Evolutionary conservation across 208 protist species (phyloP), one percentile per base, ranked within the genome.

Genomic region (Trypanosoma conorhini): DNA sequence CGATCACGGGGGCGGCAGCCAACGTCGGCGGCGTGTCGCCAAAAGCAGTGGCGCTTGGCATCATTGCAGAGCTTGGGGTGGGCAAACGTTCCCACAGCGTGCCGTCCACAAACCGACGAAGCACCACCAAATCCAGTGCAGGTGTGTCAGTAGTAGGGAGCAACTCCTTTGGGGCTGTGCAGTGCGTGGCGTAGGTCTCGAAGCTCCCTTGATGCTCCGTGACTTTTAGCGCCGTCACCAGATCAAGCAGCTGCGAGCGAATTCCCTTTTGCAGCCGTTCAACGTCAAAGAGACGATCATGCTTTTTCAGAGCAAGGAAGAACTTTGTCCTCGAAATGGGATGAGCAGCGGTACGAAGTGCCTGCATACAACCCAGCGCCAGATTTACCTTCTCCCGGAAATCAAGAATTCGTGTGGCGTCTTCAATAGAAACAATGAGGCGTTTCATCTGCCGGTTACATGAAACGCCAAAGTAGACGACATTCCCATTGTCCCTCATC

Each of bases 401-500:
- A 74, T 95, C 82, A 31, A 97, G 79, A 67, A 97, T 89, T 59
- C 79, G 68, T 38, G 79, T 82, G 31, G 89, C 89, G 46, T 93
- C 86, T 33, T 76, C 74, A 70, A 95, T 82, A 66, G 66, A 72
- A 40, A 94, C 82, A 26, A 79, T 67, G 58, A 92, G 89, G 46
- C 92, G 92, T 82, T 95, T 95, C 85, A 92, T 92, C 60, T 95
- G 89, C 19, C 80, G 68, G 72, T 97, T 95, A 80, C 86, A 90
- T 10, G 85, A 87, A 33, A 97, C 80, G 63, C 86, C 87, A 73
- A 97, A 90, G 70, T 93, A 92, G 30, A 95, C 86, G 30, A 93
- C 76, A 40, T 65, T 70, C 19, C 74, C 83, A 40, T 81, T 84
- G 12, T 85, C 77, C 15, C 82, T 73, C 56, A 88, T 79, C 3